Base-by-base conservation (phyloP, 345 rosid genomes). In the Limnanthes douglasii region DNA sequence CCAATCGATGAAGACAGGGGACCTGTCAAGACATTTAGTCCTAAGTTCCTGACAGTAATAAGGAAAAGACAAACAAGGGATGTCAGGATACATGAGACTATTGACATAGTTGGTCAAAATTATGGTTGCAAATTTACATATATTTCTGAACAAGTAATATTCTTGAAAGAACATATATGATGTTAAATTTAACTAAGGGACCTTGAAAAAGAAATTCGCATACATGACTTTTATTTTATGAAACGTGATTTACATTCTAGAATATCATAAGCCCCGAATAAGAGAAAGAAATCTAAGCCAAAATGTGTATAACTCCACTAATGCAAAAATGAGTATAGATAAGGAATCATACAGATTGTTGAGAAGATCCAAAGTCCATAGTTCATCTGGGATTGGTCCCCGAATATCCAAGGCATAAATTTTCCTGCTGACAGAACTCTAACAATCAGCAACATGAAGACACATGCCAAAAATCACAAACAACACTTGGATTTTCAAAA, bases 1-100 rank as follows among this genome's bases (percentile, higher is more conserved):
- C 64, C 64, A 51, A 58, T 58, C 26, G 36, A 48, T 34, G 58
- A 48, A 30, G 64, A 51, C 31, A 58, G 19, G 3, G 64, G 24
- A 37, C 64, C 64, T 39, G 13, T 45, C 53, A 58, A 45, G 36
- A 38, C 23, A 36, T 58, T 58, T 43, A 23, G 50, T 31, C 34
- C 18, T 0, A 55, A 51, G 15, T 57, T 57, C 48, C 63, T 57
- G 42, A 19, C 6, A 2, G 9, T n/a, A n/a, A n/a, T n/a, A 34
- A 16, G 6, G 15, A 12, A 21, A 23, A 18, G 6, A 5, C 18
- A 21, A 11, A 25, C 3, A 9, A 18, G 5, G 19, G 11, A 2
- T 14, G 0, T 1, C 16, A 37, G 34, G 15, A 31, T 31, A 18
- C 15, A 31, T 3, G 1, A 3, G 5, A 31, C 12, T 31, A 28